These are phyloP conservation scores for Asterochloris sp. DNA, from an alignment of 139 green algal genomes.

Conservation along the genomic window DNA sequence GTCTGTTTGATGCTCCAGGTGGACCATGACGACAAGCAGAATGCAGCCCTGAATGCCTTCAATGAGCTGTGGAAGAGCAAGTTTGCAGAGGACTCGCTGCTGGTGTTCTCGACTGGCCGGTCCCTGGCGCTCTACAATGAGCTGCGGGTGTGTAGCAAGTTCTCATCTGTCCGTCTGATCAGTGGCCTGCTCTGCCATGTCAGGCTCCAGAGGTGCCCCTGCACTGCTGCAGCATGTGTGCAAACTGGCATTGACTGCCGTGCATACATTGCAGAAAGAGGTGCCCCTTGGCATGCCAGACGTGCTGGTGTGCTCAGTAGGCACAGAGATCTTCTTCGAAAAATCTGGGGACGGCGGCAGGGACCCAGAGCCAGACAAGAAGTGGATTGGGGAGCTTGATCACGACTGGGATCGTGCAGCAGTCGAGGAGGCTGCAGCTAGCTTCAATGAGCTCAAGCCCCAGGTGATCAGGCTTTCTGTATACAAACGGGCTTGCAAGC, in stretches of 20 bases:
- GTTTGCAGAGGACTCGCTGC: conserved; percentile 68
- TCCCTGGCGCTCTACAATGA: conserved; percentile 76
- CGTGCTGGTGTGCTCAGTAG: conserved; percentile 90
- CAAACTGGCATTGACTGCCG: too few relatives aligned
- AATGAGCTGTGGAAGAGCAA: conserved; percentile 69
- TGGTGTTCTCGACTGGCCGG: conserved; percentile 90
- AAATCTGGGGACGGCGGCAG: background rate
- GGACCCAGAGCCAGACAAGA: conserved; percentile 40
- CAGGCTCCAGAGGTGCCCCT: background rate
- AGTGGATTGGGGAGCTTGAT: conserved; percentile 64
- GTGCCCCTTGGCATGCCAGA: conserved; percentile 75
- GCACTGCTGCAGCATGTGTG: background rate
- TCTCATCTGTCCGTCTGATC: too few relatives aligned
- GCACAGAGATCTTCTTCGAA: conserved; percentile 85
- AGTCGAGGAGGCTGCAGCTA: conserved; percentile 12
- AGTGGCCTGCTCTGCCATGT: background rate
- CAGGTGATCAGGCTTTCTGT: conserved; percentile 27
- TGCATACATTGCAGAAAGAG: conserved; percentile 45
- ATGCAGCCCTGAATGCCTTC: conserved; percentile 67
- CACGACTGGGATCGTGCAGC: conserved; percentile 46
- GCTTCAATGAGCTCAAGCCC: conserved; percentile 34
- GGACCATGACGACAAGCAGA: conserved; percentile 68
- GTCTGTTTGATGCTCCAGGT: conserved; percentile 47
- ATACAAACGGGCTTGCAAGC: too few relatives aligned
- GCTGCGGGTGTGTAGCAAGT: conserved; percentile 42